A percentile compares a stretch with the other conserved stretches of the same genome.
Evolutionary conservation across 345 rosid species (phyloP).

Genomic region (Hibiscus mutabilis): DNA sequence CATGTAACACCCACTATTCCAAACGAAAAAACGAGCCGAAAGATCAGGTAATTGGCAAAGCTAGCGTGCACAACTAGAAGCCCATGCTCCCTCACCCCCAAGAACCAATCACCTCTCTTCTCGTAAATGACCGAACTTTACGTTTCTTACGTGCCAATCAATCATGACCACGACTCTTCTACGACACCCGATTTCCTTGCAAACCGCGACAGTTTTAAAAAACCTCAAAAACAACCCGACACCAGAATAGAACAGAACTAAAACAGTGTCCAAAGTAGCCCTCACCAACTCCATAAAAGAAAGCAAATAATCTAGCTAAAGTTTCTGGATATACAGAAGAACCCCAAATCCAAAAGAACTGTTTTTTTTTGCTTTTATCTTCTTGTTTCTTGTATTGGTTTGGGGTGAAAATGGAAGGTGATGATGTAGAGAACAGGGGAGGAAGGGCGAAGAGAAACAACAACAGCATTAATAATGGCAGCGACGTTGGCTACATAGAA

Average conservation of each 20-base stretch:
- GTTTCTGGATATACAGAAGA: not conserved
- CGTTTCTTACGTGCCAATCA: too few relatives aligned
- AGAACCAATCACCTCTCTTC: not conserved
- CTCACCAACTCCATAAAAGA: slow-evolving; percentile 6
- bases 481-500: slow-evolving; percentile 16
- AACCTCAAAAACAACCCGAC: not conserved
- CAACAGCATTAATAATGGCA: slow-evolving; percentile 3
- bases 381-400: not conserved
- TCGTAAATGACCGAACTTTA: too few relatives aligned
- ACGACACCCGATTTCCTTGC: not conserved
- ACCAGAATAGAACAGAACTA: not conserved
- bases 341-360: not conserved
- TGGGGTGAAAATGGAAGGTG: slow-evolving; percentile 18
- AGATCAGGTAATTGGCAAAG: not conserved
- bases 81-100: too few relatives aligned
- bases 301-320: not conserved
- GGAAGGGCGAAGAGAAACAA: slow-evolving; percentile 17
- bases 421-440: slow-evolving; percentile 32
- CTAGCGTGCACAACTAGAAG: not conserved
- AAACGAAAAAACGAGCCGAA: not conserved
- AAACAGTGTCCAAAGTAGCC: not conserved
- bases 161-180: too few relatives aligned
- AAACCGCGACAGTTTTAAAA: not conserved
- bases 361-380: not conserved
- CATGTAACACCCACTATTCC: too few relatives aligned